Evolutionary conservation across 805 yeast genomes (phyloP).

Genomic region (Suhomyces faveliae): DNA sequence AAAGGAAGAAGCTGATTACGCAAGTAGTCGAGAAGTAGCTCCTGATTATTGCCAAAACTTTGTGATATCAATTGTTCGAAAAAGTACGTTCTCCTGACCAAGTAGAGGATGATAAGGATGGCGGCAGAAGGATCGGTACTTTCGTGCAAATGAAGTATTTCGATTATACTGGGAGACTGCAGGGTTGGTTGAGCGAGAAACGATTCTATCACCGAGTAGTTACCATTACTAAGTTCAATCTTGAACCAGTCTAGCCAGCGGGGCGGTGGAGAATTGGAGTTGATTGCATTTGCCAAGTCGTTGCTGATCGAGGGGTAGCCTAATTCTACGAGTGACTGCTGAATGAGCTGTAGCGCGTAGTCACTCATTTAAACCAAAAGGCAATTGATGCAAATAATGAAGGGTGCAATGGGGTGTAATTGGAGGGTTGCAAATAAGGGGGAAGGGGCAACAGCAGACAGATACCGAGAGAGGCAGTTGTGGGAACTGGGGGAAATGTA

Average conservation of each 20-base stretch:
- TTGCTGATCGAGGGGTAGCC: conserved; percentile 29
- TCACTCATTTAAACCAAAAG: conserved; percentile 3
- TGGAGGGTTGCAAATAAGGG: no score
- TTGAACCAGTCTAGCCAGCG: conserved; percentile 20
- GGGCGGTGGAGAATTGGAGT: conserved; percentile 7
- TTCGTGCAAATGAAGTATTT: not conserved
- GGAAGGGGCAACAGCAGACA: no score
- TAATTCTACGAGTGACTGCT: conserved; percentile 28
- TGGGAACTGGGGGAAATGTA: no score
- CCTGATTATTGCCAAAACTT: not conserved
- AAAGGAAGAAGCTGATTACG: conserved; percentile 27
- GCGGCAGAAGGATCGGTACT: conserved; percentile 7
- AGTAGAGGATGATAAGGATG: conserved; percentile 20
- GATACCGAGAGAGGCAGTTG: no score
- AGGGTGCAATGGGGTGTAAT: no score
- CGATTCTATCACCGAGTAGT: conserved; percentile 14
- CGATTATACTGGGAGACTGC: not conserved
- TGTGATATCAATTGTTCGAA: conserved; percentile 15
- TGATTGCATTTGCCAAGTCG: conserved; percentile 14
- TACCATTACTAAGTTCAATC: conserved; percentile 13
- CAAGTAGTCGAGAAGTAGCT: conserved; percentile 20
- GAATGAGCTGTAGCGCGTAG: conserved; percentile 31
- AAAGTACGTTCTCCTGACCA: conserved; percentile 23
- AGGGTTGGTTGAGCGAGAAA: not conserved
- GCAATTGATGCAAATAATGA: not conserved